A percentile compares a stretch with the other conserved stretches of the same genome.
These are phyloP conservation scores for Lactifluus subvellereus DNA, from an alignment of 768 basidiomycete species.

Conservation along the genomic window DNA sequence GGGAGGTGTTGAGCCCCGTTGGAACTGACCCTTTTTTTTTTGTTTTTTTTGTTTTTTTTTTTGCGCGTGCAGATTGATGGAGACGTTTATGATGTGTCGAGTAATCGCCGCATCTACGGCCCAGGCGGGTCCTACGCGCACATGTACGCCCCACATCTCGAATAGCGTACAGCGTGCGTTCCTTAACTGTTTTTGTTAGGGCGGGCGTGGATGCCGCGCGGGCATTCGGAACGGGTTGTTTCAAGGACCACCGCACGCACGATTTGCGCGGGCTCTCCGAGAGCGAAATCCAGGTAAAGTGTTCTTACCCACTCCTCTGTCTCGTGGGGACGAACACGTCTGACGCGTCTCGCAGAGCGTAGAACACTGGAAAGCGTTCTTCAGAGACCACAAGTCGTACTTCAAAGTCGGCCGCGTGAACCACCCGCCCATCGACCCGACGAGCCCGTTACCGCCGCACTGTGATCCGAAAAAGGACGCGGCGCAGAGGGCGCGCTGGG, in stretches of 20 bases:
- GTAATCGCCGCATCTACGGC: conserved; percentile 70
- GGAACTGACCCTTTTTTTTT: conserved; percentile 10
- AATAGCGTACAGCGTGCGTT: conserved; percentile 23
- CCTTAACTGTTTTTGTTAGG: conserved; percentile 36
- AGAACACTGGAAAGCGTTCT: conserved; percentile 88
- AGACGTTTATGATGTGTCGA: conserved; percentile 89
- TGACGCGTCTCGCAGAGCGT: conserved; percentile 47
- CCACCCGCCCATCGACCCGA: conserved; percentile 72
- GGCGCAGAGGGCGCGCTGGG: conserved; percentile 19
- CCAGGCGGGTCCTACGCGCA: conserved; percentile 80
- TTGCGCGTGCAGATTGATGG: conserved; percentile 64
- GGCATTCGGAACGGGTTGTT: conserved; percentile 92
- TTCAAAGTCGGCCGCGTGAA: conserved; percentile 67
- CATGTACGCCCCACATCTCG: conserved; percentile 41
- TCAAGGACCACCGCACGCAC: conserved; percentile 84
- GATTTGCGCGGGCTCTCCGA: conserved; percentile 79
- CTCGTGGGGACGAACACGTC: too few relatives aligned
- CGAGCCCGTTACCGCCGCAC: conserved; percentile 65
- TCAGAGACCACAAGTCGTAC: conserved; percentile 76
- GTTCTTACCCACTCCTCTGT: conserved; percentile 6
- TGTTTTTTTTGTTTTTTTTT: background rate
- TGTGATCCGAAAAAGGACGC: conserved; percentile 58
- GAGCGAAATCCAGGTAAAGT: conserved; percentile 51
- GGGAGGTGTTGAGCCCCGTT: conserved; percentile 31
- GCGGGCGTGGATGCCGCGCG: conserved; percentile 87